Base-by-base conservation (phyloP, 2,329 filamentous ascomycete genomes). In the Fusarium annulatum region DNA sequence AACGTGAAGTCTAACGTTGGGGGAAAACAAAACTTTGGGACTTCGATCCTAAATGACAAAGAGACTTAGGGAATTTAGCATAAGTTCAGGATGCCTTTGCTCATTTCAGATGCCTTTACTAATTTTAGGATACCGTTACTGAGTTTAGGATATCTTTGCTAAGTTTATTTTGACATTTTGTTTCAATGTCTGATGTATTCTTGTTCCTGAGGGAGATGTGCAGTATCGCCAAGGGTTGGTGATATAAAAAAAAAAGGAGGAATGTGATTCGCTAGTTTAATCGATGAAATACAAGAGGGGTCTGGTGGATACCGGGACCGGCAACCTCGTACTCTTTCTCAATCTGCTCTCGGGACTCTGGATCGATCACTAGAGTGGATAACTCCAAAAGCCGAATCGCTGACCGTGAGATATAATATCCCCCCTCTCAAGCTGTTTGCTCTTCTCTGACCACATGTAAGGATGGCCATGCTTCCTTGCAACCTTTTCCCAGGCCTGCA, bases 201-300 rank as follows among this genome's bases (percentile, higher is more conserved):
- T 33, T 33, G 11, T 33, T 12, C 14, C 33, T 33, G 33, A 14
- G 33, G 33, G 33, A 33, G 33, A 46, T 45, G 48, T 57, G 26
- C 39, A 19, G 19, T 26, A 12, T 57, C 30, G 55, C 30, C 39
- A 28, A 46, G 55, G 53, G 38, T 48, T 34, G n/a, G n/a, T 26
- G 9, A 6, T 46, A 1, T 34, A 33, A 7, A n/a, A 1, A 57
- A 33, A 7, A 18, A 5, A 2, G 1, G n/a, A 14, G 2, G 16
- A 8, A 1, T 36, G 5, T 36, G 55, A 48, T 48, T 58, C n/a
- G 55, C 55, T n/a, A n/a, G 4, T 48, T 58, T 58, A 58, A 48
- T 58, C 55, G 55, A 58, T 5, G 23, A 4, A 21, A 1, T 4
- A 5, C 3, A 16, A 16, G 15, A 21, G 49, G 33, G 28, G 21